Evolutionary conservation across 306 rosid genomes (phyloP).

Genomic region (Luffa acutangula): DNA sequence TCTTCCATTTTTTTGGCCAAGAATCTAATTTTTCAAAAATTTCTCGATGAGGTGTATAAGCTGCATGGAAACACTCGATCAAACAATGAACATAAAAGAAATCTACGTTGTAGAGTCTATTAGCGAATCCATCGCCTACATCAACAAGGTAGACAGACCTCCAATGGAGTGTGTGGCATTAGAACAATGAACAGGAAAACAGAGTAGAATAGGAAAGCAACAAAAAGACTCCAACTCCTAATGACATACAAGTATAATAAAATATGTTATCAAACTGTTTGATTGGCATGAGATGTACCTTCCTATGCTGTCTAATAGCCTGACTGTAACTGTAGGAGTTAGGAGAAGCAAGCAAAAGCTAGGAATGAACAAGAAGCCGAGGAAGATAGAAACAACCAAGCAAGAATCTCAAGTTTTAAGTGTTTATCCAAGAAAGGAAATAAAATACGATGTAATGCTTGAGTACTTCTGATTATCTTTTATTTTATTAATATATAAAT

Average conservation of each 20-base stretch:
- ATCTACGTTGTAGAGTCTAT: neutral
- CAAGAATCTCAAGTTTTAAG: neutral
- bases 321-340: conserved; percentile 1
- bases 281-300: neutral
- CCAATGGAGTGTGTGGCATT: neutral
- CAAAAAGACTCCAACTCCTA: neutral
- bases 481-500: neutral
- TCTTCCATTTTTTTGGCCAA: conserved; percentile 29
- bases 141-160: neutral
- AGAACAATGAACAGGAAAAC: neutral
- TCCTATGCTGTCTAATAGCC: neutral
- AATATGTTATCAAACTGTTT: neutral
- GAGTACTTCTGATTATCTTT: neutral
- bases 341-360: neutral
- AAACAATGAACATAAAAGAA: conserved; percentile 27
- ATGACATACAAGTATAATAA: neutral
- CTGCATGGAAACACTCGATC: conserved; percentile 27
- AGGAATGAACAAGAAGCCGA: conserved; percentile 3
- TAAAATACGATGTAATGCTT: conserved; percentile 2
- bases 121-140: neutral
- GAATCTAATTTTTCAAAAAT: neutral
- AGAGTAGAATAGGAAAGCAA: neutral
- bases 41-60: neutral
- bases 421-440: conserved; percentile 5
- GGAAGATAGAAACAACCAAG: conserved; percentile 3